phyloP scores from a whole-genome alignment of 1,284 basidiomycete species.

The Microbotryum violaceum region DNA sequence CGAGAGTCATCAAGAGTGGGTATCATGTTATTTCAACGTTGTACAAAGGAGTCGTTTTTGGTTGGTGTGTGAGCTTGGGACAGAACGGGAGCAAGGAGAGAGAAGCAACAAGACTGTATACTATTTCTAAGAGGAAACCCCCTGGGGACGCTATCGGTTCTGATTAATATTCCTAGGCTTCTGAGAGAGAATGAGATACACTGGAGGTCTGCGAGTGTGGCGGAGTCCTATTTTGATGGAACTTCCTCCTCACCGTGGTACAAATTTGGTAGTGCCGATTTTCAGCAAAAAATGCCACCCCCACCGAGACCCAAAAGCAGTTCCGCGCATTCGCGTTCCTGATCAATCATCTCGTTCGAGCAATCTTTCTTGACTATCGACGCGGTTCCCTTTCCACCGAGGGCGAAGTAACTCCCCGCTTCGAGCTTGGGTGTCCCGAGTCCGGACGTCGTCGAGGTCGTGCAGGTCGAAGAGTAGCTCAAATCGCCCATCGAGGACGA shows the following conservation, averaged over 20 bases:
- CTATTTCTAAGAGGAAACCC: neutral
- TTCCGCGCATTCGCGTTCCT: conserved; percentile 30
- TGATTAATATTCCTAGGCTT: neutral
- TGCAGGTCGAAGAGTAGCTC: conserved; percentile 25
- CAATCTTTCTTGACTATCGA: neutral
- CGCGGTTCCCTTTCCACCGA: neutral
- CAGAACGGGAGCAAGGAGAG: neutral
- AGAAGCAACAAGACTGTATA: neutral
- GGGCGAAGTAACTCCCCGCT: conserved; percentile 5
- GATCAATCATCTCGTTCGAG: conserved; percentile 4
- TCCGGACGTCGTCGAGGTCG: conserved; percentile 16
- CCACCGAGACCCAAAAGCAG: conserved; percentile 27
- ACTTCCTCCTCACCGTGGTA: too few relatives aligned
- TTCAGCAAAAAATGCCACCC: too few relatives aligned
- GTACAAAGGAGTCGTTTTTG: neutral
- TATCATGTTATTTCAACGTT: neutral
- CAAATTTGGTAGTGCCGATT: too few relatives aligned
- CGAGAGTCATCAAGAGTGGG: too few relatives aligned
- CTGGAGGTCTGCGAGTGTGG: too few relatives aligned
- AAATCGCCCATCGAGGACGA: conserved; percentile 16
- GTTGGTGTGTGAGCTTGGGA: neutral
- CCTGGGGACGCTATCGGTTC: neutral
- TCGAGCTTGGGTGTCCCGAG: neutral
- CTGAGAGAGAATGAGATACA: neutral
- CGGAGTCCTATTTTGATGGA: too few relatives aligned